A percentile compares a stretch with the other conserved stretches of the same genome.
Conservation (phyloP, 495 filamentous ascomycete species). For the Copromyces sp. region DNA sequence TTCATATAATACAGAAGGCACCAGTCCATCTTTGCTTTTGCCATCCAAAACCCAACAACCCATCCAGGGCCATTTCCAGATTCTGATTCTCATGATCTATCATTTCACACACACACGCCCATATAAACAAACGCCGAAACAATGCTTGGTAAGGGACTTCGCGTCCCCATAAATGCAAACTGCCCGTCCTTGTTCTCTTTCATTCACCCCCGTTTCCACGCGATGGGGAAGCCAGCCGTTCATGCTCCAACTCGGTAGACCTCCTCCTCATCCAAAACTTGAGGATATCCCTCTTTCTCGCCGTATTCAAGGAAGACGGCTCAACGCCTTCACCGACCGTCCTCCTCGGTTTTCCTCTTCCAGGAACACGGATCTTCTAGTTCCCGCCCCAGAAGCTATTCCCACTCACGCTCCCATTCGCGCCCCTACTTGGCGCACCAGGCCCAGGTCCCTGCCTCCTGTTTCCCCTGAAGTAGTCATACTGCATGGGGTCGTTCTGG, state of each 20-base stretch:
- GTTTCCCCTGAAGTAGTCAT: constrained; percentile 27
- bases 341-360: not conserved
- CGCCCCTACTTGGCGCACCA: constrained; percentile 9
- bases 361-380: constrained; percentile 9
- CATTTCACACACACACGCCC: not conserved
- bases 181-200: not conserved
- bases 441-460: constrained; percentile 3
- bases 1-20: not conserved
- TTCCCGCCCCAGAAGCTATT: constrained; percentile 16
- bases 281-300: not conserved
- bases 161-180: not conserved
- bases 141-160: not conserved
- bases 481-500: constrained; percentile 16
- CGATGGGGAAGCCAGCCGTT: not conserved
- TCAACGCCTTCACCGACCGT: not conserved
- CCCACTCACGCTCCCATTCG: not conserved
- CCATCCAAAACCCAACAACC: not conserved
- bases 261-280: not conserved
- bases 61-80: not conserved
- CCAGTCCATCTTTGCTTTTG: not conserved
- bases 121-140: not conserved
- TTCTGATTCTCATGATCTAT: not conserved
- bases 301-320: not conserved
- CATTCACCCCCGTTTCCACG: not conserved
- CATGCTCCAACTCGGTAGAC: not conserved